These are phyloP conservation scores for Malus sylvestris DNA, from an alignment of 306 rosid species.

Conservation along the genomic window DNA sequence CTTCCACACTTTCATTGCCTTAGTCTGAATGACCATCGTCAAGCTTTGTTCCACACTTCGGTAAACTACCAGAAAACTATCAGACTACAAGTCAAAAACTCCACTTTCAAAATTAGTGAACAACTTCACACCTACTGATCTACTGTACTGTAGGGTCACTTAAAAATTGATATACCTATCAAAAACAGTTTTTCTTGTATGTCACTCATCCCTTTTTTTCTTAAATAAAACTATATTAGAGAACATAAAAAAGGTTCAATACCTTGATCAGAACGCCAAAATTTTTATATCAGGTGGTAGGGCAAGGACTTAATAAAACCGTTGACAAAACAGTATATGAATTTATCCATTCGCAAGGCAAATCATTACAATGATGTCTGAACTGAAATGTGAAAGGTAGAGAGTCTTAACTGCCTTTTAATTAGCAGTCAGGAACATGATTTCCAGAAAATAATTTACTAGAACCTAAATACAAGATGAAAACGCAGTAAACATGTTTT, in stretches of 20 bases:
- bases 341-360: not conserved
- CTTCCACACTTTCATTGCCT: not conserved
- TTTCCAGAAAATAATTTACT: not conserved
- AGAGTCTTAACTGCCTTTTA: not conserved
- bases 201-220: not conserved
- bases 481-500: not conserved
- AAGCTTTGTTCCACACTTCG: not conserved
- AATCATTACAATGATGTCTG: not conserved
- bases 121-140: not conserved
- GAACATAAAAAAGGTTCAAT: not conserved
- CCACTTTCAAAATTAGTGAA: not conserved
- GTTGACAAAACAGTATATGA: not conserved
- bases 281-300: not conserved
- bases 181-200: too few species aligned
- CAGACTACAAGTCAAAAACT: not conserved
- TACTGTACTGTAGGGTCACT: not conserved
- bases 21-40: not conserved
- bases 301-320: not conserved
- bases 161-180: not conserved
- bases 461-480: not conserved
- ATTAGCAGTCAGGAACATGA: not conserved
- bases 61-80: not conserved
- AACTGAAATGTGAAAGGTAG: not conserved
- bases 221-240: too few species aligned
- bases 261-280: not conserved